Evolutionary conservation across 192 early-diverging fungal genomes (phyloP), one percentile per base, ranked within the genome.

Genomic region (Rhizoclosmatium globosum): DNA sequence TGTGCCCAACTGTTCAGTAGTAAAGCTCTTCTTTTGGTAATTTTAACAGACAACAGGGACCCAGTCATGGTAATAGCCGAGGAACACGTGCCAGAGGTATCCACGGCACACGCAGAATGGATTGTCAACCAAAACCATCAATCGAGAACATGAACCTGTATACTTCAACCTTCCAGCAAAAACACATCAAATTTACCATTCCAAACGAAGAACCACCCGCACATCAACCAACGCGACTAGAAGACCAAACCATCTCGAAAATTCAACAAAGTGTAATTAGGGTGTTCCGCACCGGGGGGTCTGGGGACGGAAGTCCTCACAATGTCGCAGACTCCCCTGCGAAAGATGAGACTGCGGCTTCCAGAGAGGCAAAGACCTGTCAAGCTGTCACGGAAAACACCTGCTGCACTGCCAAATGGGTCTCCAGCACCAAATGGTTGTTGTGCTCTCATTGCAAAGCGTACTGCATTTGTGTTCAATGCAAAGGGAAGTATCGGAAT

Each of bases 21-120:
- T 41, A 64, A 64, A 64, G 61, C 61, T 64, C 61, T 41, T 64
- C 9, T 41, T 64, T 21, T n/a, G 53, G 53, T 56, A 56, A n/a
- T 56, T 56, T 56, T 56, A n/a, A n/a, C 53, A 1, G 53, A 56
- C 53, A n/a, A 9, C 11, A n/a, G 19, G 53, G 53, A 56, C 19
- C 19, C 53, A n/a, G 53, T 15, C 53, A 1, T n/a, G 53, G 53
- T 1, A n/a, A 9, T 56, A 9, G 31, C 31, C 31, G 31, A 31
- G 31, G 31, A 31, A 31, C 31, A 31, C 31, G 31, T 31, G 31
- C 31, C 31, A 31, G 31, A 31, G 31, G 31, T 31, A 31, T 31
- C 31, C 31, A 31, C 31, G 31, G 31, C 31, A 31, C 31, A 31
- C 31, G 31, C 31, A 0, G 31, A 31, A 31, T 0, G 31, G 0